A percentile compares a stretch with the other conserved stretches of the same genome.
Evolutionary conservation across 208 protist genomes (phyloP).

Genomic region (Acanthamoeba quina): DNA sequence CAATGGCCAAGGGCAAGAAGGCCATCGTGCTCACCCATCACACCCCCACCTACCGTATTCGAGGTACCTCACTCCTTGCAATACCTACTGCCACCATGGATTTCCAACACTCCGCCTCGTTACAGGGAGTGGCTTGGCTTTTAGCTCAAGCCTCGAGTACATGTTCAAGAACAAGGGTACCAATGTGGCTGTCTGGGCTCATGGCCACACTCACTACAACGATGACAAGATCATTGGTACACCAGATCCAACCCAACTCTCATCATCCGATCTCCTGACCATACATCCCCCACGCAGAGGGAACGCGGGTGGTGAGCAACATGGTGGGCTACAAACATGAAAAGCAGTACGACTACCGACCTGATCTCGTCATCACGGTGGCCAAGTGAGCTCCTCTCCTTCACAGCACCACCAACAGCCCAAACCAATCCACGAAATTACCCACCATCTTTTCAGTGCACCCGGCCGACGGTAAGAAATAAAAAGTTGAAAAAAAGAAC

Average conservation of each 20-base stretch:
- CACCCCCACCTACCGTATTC: background rate
- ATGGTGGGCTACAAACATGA: slow-evolving; percentile 57
- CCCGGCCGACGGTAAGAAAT: no score
- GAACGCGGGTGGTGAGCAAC: slow-evolving; percentile 51
- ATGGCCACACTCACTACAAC: slow-evolving; percentile 59
- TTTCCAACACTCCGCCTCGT: background rate
- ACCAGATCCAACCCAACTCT: background rate
- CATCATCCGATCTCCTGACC: no score
- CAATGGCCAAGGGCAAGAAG: slow-evolving; percentile 6
- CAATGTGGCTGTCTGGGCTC: slow-evolving; percentile 37
- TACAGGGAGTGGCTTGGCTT: slow-evolving; percentile 10
- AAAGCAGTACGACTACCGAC: background rate
- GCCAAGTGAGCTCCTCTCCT: background rate
- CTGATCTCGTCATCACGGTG: background rate
- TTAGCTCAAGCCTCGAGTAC: slow-evolving; percentile 29
- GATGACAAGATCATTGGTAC: slow-evolving; percentile 26
- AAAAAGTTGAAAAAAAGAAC: no score
- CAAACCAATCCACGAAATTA: background rate
- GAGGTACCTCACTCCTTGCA: background rate
- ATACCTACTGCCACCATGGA: background rate
- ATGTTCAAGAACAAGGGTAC: slow-evolving; percentile 1
- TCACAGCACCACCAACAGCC: background rate
- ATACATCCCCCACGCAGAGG: background rate
- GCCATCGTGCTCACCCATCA: slow-evolving; percentile 42
- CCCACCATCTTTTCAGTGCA: no score